A percentile compares a stretch with the other conserved stretches of the same genome.
These are phyloP conservation scores for Cladophialophora immunda DNA, from an alignment of 2,329 filamentous ascomycete genomes.

Conservation along the genomic window DNA sequence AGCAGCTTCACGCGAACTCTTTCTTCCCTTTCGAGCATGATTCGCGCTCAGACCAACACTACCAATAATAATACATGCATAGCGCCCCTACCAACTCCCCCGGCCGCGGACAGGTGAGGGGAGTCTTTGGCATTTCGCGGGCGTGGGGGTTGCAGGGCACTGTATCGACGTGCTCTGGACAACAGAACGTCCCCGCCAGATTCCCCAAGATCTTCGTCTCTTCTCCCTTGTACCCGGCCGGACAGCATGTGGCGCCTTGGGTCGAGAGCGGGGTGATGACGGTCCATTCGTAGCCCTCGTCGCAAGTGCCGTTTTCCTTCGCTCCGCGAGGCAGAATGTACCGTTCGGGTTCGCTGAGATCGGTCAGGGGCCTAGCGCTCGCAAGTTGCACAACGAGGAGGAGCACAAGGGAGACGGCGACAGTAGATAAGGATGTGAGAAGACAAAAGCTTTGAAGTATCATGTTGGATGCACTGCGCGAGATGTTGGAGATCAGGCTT, in stretches of 20 bases:
- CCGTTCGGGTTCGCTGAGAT: background rate
- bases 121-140: conserved; percentile 15
- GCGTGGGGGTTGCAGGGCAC: conserved; percentile 5
- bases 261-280: conserved; percentile 8
- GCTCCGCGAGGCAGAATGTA: background rate
- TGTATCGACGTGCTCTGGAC: conserved; percentile 7
- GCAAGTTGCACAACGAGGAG: background rate
- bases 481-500: background rate
- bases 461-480: background rate
- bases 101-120: conserved; percentile 13
- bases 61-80: conserved; percentile 7
- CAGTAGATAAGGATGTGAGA: background rate
- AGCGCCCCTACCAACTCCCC: conserved; percentile 3
- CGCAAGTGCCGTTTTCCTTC: conserved; percentile 15
- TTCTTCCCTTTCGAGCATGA: background rate
- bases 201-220: conserved; percentile 2
- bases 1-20: background rate
- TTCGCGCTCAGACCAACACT: background rate
- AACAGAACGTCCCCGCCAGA: conserved; percentile 25
- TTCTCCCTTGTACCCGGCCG: conserved; percentile 14
- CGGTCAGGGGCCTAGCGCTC: background rate
- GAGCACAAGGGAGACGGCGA: background rate
- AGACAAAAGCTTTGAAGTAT: background rate
- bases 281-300: conserved; percentile 10
- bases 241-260: conserved; percentile 26